Evolutionary conservation across 306 rosid genomes (phyloP), one percentile per base, ranked within the genome.

Genomic region (Rosa persica): DNA sequence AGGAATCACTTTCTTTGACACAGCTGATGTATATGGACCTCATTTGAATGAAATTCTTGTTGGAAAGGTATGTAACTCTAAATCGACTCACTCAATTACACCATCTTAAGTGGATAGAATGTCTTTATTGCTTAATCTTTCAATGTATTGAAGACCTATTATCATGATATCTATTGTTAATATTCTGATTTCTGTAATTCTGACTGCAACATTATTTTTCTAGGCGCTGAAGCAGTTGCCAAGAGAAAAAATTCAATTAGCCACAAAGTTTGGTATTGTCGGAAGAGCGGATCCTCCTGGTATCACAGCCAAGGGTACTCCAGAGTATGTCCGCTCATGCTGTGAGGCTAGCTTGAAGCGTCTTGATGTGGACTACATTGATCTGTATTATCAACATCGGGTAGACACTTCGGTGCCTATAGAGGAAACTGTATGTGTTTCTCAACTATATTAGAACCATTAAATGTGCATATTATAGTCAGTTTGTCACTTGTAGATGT

Each of bases 341-440:
- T 85, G 93, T 42, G 97, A 89, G 89, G 85, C 78, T 67, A 92
- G 98, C 58, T 86, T 92, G 19, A 87, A 83, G 48, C 87, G 94
- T 19, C 97, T 94, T 23, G 98, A 86, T 13, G 88, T 94, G 2
- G 86, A 89, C 19, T 94, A 79, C 84, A 92, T 94, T 17, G 97
- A 94, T 81, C 89, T 94, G 66, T 92, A 89, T 79, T 90, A 94
- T 78, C 93, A 90, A 78, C 98, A 94, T 80, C 88, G 97, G 0
- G 43, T 84, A 39, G 97, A 94, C 78, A 88, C 91, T 22, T 67
- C 89, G 0, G 84, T 88, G 6, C 93, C 97, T 19, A 89, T 92
- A 57, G 98, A 94, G 80, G 93, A 90, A 39, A 92, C 97, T 25
- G 96, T 89, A 62, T 19, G 55, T 70, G 27, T 12, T 71, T 70